phyloP scores from a whole-genome alignment of 2,329 filamentous ascomycete genomes.

The Alternaria sp. region DNA sequence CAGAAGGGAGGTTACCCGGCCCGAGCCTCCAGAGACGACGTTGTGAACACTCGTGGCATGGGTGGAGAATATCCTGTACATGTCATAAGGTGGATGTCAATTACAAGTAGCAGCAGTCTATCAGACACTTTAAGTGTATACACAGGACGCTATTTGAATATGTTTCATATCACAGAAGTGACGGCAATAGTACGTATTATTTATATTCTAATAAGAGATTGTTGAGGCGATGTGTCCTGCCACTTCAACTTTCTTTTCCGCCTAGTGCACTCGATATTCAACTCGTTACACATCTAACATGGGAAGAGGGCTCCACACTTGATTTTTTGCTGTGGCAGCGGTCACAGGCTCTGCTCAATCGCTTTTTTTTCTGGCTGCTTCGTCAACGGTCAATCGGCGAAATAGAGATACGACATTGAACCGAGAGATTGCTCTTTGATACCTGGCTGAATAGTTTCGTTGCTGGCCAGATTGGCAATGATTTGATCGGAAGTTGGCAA shows the following conservation, averaged over 20 bases:
- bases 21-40: conserved; percentile 1
- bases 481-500: no score
- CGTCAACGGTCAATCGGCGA: no score
- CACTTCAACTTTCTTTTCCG: neutral
- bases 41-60: neutral
- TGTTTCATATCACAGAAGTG: neutral
- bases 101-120: neutral
- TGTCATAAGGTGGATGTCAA: neutral
- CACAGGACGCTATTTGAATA: neutral
- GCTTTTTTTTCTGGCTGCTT: no score
- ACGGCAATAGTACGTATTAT: neutral
- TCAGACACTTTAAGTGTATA: neutral
- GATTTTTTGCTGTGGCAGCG: neutral
- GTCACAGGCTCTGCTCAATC: no score
- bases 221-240: neutral
- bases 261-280: neutral
- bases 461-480: no score
- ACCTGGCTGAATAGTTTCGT: no score
- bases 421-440: no score
- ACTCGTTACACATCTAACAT: neutral
- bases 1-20: conserved; percentile 1
- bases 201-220: conserved; percentile 4
- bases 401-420: neutral
- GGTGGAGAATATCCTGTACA: neutral
- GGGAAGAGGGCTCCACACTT: neutral